A percentile compares a stretch with the other conserved stretches of the same genome.
Conservation (phyloP, 108 stramenopile genomes). For the Cyclotella kingstonii region DNA sequence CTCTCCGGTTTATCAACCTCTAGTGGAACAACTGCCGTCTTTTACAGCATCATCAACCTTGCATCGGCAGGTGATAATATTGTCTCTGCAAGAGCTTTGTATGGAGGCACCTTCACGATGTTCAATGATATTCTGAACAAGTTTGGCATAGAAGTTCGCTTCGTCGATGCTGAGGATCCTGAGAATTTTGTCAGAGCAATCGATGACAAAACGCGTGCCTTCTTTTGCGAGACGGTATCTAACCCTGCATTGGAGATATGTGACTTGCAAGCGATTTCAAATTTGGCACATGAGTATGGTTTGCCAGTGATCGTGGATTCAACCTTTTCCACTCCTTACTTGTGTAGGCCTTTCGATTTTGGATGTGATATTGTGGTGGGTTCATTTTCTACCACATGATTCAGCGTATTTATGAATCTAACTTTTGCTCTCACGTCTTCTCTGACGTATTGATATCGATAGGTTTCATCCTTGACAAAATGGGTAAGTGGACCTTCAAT, state of each 20-base stretch:
- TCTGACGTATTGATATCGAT: neutral
- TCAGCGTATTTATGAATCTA: too few species aligned
- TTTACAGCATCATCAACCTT: slow-evolving; percentile 76
- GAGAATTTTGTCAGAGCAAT: slow-evolving; percentile 42
- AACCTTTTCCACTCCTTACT: slow-evolving; percentile 81
- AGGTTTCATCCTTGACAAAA: slow-evolving; percentile 74
- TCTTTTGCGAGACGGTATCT: slow-evolving; percentile 71
- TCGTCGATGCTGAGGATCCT: slow-evolving; percentile 71
- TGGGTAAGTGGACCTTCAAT: too few species aligned
- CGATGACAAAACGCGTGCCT: slow-evolving; percentile 84
- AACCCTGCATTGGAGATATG: slow-evolving; percentile 75
- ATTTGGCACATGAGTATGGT: slow-evolving; percentile 54
- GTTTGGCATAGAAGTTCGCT: slow-evolving; percentile 74
- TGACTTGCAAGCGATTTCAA: slow-evolving; percentile 65
- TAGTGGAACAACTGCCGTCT: slow-evolving; percentile 52
- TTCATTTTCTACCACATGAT: neutral
- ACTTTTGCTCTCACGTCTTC: too few species aligned
- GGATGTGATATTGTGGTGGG: slow-evolving; percentile 78
- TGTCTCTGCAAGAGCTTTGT: slow-evolving; percentile 58
- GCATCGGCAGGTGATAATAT: slow-evolving; percentile 84
- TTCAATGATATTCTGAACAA: slow-evolving; percentile 73
- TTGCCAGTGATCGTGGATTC: slow-evolving; percentile 87
- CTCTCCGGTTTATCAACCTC: slow-evolving; percentile 15
- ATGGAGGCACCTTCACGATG: slow-evolving; percentile 78
- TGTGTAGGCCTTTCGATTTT: slow-evolving; percentile 80